phyloP scores from a whole-genome alignment of 2,329 filamentous ascomycete genomes.

The Paramyrothecium sp. region DNA sequence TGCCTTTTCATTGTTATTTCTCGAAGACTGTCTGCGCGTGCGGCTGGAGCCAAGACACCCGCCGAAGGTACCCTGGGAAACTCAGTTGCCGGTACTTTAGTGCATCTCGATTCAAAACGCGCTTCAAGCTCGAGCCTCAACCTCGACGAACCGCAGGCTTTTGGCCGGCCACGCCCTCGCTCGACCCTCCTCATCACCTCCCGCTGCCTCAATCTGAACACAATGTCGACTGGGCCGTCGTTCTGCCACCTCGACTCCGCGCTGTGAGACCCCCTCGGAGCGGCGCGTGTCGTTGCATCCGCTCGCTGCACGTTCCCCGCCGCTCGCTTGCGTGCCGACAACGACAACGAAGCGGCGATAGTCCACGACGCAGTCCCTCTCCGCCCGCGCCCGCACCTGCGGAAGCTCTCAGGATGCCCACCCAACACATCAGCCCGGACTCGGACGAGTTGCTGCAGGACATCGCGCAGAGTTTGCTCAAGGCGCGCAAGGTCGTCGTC shows the following conservation, averaged over 20 bases:
- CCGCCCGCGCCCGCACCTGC: no score
- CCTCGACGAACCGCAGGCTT: not conserved
- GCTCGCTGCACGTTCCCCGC: not conserved
- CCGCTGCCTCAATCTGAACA: not conserved
- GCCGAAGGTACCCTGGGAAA: no score
- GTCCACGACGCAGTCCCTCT: no score
- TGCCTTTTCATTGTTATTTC: no score
- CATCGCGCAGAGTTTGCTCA: slow-evolving; percentile 63
- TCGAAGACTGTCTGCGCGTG: no score
- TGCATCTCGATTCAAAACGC: not conserved
- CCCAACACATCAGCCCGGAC: slow-evolving; percentile 50
- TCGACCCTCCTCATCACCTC: not conserved
- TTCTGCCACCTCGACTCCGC: not conserved
- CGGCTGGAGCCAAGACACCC: no score
- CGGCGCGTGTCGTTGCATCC: not conserved
- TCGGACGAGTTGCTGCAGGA: slow-evolving; percentile 57
- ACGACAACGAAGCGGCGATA: no score
- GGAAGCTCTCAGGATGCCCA: slow-evolving; percentile 47
- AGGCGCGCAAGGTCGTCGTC: slow-evolving; percentile 67
- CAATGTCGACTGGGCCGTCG: not conserved
- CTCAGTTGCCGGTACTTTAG: no score
- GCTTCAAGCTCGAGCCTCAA: not conserved
- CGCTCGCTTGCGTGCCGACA: not conserved
- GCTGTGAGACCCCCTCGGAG: not conserved
- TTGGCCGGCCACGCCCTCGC: not conserved